Evolutionary conservation across 768 basidiomycete genomes (phyloP), one percentile per base, ranked within the genome.

Genomic region (Tricholoma bakamatsutake): DNA sequence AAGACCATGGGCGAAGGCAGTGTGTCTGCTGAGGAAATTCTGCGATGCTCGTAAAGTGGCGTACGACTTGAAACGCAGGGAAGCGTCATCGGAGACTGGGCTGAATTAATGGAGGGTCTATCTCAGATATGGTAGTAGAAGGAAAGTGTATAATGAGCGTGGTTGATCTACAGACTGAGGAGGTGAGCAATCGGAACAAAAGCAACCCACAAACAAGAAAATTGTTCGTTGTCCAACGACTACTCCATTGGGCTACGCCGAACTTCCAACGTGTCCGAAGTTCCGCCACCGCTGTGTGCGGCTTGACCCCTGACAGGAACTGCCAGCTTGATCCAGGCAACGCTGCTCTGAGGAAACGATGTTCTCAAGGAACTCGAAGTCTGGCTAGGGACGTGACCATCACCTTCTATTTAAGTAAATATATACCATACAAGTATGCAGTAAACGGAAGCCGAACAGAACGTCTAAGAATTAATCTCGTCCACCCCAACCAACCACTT

Each of bases 11-110:
- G 52, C 51, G 52, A 60, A 53, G 43, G 60, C 57, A 34, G 52
- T 39, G 48, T 49, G 21, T 30, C 54, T 35, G 43, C 56, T 50
- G 60, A 54, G 34, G 56, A 66, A 34, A 65, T 64, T 57, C 67
- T 60, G 55, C 66, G 58, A 21, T 59, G 52, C 18, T 69, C 59
- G 4, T 74, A 68, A 48, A 75, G 72, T 46, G 71, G 66, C 51
- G 73, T 71, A 57, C 64, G 67, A 53, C 65, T 69, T 48, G 71
- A 62, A 30, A 66, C 59, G 49, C 64, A 66, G 42, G 59, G 63
- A 56, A 60, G 49, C 50, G 61, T 46, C 67, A 70, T 68, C 57
- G 43, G 52, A 55, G 49, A 43, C 35, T 55, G 43, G 50, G 53
- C 53, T 28, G 21, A 52, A 52, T 51, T 51, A 53, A 53, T 18